Conservation (phyloP, 1,139 yeast genomes). For the Suhomyces guaymorum region DNA sequence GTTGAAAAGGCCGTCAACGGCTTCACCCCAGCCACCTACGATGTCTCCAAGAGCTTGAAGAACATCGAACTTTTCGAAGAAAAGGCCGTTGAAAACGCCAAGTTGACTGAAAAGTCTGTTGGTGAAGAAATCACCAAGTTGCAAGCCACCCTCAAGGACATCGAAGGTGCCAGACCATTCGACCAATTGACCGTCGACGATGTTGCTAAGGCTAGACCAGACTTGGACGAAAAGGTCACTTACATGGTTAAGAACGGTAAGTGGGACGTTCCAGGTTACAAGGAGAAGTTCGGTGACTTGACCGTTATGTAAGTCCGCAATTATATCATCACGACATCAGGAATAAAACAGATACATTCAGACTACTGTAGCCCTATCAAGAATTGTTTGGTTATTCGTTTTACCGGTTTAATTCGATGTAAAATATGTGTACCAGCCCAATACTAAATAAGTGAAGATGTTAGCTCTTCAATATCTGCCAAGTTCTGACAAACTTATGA, state of each 20-base stretch:
- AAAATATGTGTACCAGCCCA: too few relatives aligned
- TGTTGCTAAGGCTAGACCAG: constrained; percentile 93
- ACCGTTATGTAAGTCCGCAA: constrained; percentile 76
- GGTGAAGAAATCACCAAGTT: constrained; percentile 82
- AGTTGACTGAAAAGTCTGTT: constrained; percentile 88
- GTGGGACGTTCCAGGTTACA: constrained; percentile 98
- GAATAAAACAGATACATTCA: constrained; percentile 5
- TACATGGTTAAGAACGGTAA: constrained; percentile 96
- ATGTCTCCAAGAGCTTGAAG: constrained; percentile 85
- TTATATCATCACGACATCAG: not conserved
- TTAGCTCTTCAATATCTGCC: too few relatives aligned
- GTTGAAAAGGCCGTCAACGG: constrained; percentile 72
- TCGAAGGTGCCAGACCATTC: constrained; percentile 95
- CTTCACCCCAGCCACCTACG: constrained; percentile 83
- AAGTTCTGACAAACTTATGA: too few relatives aligned
- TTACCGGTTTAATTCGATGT: too few relatives aligned
- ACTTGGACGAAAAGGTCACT: constrained; percentile 91
- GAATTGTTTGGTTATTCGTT: too few relatives aligned
- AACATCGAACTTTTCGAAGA: constrained; percentile 92
- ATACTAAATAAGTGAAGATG: too few relatives aligned
- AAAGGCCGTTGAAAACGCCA: constrained; percentile 94
- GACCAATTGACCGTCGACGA: constrained; percentile 96
- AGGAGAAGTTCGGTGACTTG: constrained; percentile 95
- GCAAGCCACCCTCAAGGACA: constrained; percentile 85
- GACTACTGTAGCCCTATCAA: not conserved